phyloP scores from a whole-genome alignment of 2,329 filamentous ascomycete species.

The Periconia sp. region DNA sequence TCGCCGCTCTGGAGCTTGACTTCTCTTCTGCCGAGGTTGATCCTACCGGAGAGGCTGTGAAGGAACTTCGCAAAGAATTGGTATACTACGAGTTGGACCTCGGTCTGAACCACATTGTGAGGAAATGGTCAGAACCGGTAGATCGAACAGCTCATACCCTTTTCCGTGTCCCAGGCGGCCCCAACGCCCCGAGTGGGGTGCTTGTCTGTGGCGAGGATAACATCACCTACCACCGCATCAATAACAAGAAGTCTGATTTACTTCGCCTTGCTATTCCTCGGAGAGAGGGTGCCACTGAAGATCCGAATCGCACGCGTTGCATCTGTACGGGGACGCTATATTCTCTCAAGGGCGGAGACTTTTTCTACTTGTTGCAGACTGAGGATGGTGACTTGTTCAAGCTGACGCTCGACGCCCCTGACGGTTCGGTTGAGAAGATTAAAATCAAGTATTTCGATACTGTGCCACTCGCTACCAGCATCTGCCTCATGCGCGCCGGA shows the following conservation, averaged over 20 bases:
- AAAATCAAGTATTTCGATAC: conserved; percentile 99
- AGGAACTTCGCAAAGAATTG: conserved; percentile 83
- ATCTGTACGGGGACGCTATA: conserved; percentile 96
- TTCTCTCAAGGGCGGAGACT: conserved; percentile 84
- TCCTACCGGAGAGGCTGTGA: conserved; percentile 76
- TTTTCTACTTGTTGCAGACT: conserved; percentile 94
- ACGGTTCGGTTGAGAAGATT: conserved; percentile 64
- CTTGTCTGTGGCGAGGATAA: conserved; percentile 93
- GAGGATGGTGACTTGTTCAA: conserved; percentile 99
- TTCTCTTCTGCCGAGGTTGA: conserved; percentile 92
- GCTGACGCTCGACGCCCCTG: conserved; percentile 81
- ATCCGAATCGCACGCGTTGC: conserved; percentile 83
- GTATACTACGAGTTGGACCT: conserved; percentile 98
- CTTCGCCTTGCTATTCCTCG: conserved; percentile 89
- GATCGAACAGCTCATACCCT: conserved; percentile 86
- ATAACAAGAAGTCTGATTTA: conserved; percentile 67
- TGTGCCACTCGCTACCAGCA: conserved; percentile 80
- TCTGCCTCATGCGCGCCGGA: conserved; percentile 93
- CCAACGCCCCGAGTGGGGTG: conserved; percentile 91
- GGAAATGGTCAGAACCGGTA: conserved; percentile 93
- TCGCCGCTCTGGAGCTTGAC: conserved; percentile 91
- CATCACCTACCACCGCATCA: conserved; percentile 95
- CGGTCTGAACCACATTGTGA: conserved; percentile 93
- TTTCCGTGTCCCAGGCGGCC: conserved; percentile 93
- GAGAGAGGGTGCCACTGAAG: conserved; percentile 83